These are phyloP conservation scores for Fusarium sp. DNA, from an alignment of 2,329 filamentous ascomycete genomes.

Conservation along the genomic window DNA sequence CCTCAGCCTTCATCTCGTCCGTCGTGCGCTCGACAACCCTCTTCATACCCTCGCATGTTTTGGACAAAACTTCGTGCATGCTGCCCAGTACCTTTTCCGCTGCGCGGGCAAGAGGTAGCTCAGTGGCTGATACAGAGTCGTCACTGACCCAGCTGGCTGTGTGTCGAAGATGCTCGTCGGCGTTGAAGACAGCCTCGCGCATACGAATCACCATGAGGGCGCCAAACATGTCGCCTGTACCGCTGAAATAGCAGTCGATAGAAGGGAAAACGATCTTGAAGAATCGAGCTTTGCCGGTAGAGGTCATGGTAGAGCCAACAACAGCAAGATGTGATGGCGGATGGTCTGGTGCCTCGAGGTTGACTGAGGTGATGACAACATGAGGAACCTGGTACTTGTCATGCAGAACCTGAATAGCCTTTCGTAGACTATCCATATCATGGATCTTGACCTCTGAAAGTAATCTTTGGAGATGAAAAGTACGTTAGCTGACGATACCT, in stretches of 20 bases:
- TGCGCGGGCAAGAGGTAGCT: conserved; percentile 87
- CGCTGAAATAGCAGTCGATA: conserved; percentile 94
- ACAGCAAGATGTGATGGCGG: conserved; percentile 73
- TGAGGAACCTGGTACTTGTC: conserved; percentile 83
- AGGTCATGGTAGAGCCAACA: conserved; percentile 81
- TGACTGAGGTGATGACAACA: conserved; percentile 92
- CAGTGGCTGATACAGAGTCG: conserved; percentile 76
- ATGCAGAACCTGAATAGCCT: conserved; percentile 85
- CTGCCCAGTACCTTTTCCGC: conserved; percentile 90
- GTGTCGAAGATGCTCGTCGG: conserved; percentile 63
- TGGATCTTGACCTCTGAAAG: conserved; percentile 88
- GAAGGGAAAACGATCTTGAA: conserved; percentile 91
- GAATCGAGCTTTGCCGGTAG: conserved; percentile 77
- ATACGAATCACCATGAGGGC: conserved; percentile 90
- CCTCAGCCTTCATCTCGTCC: conserved; percentile 60
- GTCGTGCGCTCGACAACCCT: conserved; percentile 62
- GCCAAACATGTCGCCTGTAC: conserved; percentile 98
- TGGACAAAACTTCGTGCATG: conserved; percentile 88
- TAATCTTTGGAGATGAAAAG: conserved; percentile 66
- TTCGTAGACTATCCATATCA: conserved; percentile 79
- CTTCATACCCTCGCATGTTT: conserved; percentile 76
- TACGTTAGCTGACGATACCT: conserved; percentile 2
- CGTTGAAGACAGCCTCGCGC: conserved; percentile 78
- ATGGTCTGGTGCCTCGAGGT: conserved; percentile 70
- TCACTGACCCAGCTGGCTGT: conserved; percentile 81